Percentiles rank a stretch among this genome's conserved stretches.
phyloP scores from a whole-genome alignment of 176 grass and related monocot species.

The Leersia perrieri region DNA sequence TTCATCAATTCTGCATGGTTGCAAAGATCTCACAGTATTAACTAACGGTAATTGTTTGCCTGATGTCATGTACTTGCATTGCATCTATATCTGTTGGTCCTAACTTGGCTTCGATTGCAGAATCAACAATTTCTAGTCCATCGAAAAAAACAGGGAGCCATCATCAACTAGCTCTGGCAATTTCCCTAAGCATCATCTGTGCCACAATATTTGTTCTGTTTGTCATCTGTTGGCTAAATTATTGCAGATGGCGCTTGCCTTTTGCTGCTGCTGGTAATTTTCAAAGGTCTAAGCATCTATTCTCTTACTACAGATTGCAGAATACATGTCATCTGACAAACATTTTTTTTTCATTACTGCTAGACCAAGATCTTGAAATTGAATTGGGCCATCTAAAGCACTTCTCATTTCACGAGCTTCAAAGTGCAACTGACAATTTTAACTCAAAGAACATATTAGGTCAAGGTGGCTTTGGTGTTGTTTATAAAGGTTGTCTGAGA shows the following conservation, averaged over 20 bases:
- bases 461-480: slow-evolving; percentile 93
- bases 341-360: slow-evolving; percentile 20
- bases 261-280: slow-evolving; percentile 85
- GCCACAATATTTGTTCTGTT: slow-evolving; percentile 54
- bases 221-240: slow-evolving; percentile 70
- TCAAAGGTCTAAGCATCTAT: slow-evolving; percentile 4
- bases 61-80: slow-evolving; percentile 25
- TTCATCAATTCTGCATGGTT: slow-evolving; percentile 74
- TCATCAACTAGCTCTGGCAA: slow-evolving; percentile 71
- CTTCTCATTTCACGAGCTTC: slow-evolving; percentile 82
- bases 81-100: neutral
- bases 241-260: slow-evolving; percentile 84
- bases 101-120: slow-evolving; percentile 50
- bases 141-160: slow-evolving; percentile 45
- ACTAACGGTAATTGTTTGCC: slow-evolving; percentile 56
- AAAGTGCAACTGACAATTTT: slow-evolving; percentile 82
- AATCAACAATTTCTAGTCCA: slow-evolving; percentile 40
- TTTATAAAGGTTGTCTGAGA: slow-evolving; percentile 87
- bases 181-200: slow-evolving; percentile 75
- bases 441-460: slow-evolving; percentile 81
- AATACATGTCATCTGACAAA: neutral
- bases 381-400: slow-evolving; percentile 86
- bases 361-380: slow-evolving; percentile 87
- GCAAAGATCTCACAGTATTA: slow-evolving; percentile 47
- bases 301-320: neutral